Conservation (phyloP, 805 yeast species). For the Metschnikowia matae region DNA sequence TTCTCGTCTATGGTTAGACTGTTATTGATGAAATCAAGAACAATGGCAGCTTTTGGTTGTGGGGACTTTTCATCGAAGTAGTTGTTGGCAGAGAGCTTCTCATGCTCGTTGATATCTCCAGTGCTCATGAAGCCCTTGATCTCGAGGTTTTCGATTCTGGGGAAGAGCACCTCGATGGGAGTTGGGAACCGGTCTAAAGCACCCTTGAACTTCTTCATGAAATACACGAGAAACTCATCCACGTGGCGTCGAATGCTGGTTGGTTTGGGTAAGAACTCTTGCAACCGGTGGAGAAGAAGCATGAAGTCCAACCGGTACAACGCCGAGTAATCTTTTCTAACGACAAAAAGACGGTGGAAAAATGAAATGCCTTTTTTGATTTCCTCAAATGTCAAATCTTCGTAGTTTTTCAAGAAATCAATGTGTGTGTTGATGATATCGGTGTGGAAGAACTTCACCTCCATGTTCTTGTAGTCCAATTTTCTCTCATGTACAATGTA, state of each 20-base stretch:
- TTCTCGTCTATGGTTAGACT: slow-evolving; percentile 41
- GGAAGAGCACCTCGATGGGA: slow-evolving; percentile 65
- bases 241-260: slow-evolving; percentile 54
- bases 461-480: slow-evolving; percentile 40
- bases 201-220: slow-evolving; percentile 54
- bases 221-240: slow-evolving; percentile 61
- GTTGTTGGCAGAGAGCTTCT: slow-evolving; percentile 7
- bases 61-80: slow-evolving; percentile 16
- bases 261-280: slow-evolving; percentile 44
- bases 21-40: slow-evolving; percentile 30
- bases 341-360: slow-evolving; percentile 65
- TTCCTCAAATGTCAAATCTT: slow-evolving; percentile 56
- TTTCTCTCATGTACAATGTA: slow-evolving; percentile 43
- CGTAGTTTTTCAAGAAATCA: slow-evolving; percentile 53
- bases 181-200: slow-evolving; percentile 48
- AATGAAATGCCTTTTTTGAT: slow-evolving; percentile 63
- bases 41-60: slow-evolving; percentile 33
- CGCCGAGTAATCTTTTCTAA: slow-evolving; percentile 52
- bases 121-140: slow-evolving; percentile 50
- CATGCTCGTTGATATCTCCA: slow-evolving; percentile 46
- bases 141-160: slow-evolving; percentile 47
- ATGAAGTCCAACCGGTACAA: slow-evolving; percentile 74
- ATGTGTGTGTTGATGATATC: slow-evolving; percentile 63
- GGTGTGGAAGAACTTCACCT: slow-evolving; percentile 51
- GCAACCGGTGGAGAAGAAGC: slow-evolving; percentile 47